Conservation (phyloP, 345 rosid species). For the Microcos paniculata region DNA sequence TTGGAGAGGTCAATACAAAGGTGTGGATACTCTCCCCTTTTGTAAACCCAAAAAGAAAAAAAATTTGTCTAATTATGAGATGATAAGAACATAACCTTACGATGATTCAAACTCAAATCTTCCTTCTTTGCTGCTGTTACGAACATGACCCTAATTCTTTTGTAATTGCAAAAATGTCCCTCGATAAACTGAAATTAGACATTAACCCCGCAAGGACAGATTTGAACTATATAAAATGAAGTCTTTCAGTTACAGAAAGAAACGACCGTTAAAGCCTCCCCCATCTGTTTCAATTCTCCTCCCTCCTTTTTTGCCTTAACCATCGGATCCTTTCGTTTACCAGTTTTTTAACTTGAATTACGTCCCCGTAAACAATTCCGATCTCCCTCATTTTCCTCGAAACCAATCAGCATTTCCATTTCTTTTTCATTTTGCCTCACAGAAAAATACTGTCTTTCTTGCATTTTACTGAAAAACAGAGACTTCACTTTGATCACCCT, state of each 20-base stretch:
- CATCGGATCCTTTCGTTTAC: conserved; percentile 41
- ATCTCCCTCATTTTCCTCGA: background rate
- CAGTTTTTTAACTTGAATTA: background rate
- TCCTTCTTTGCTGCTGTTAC: background rate
- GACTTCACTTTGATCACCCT: background rate
- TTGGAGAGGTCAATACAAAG: too few relatives aligned
- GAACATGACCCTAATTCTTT: background rate
- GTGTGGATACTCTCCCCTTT: too few relatives aligned
- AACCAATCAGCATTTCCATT: background rate
- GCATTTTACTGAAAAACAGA: background rate
- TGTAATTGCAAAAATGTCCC: background rate
- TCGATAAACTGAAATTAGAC: background rate
- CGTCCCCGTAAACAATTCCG: background rate
- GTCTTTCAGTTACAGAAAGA: background rate
- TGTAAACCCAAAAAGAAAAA: too few relatives aligned
- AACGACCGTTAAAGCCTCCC: conserved; percentile 40
- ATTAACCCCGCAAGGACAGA: background rate
- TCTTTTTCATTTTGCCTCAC: background rate
- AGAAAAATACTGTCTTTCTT: conserved; percentile 1
- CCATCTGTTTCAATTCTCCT: background rate
- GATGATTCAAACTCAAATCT: too few relatives aligned
- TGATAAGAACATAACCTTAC: too few relatives aligned
- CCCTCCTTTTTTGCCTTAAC: conserved; percentile 37
- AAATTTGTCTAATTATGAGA: too few relatives aligned
- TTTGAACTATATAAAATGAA: background rate